Evolutionary conservation across 257 asterid species (phyloP), one percentile per base, ranked within the genome.

Genomic region (Cruciata laevipes): DNA sequence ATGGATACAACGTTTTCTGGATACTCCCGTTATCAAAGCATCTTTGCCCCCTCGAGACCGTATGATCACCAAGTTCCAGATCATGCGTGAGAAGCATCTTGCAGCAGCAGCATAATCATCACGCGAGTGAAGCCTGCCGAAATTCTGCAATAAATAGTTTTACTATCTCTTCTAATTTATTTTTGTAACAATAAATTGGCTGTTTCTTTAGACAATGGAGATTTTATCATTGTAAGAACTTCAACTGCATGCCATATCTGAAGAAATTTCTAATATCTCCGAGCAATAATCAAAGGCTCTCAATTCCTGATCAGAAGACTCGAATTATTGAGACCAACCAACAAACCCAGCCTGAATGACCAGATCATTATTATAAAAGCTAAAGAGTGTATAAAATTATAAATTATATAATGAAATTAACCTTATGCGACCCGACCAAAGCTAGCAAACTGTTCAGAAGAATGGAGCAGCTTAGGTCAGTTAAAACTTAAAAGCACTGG

Each of bases 1-100:
- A 21, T 86, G 95, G 95, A 82, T 84, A 51, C 68, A 74, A 21
- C 67, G 59, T 65, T 89, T 80, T 68, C 63, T 79, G 0, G 77
- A 79, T 63, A 77, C 69, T 82, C 85, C 91, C 18, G 71, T 35
- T 5, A 82, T 83, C 62, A 83, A 77, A 76, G 84, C 79, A 68
- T 74, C 52, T 57, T 80, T 84, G 84, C 96, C 92, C 20, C 87
- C 95, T 25, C 77, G 82, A 53, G 89, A 81, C 75, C 79, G 40
- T 73, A 74, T 85, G 87, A 13, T 85, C 53, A 81, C 71, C 60
- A 83, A 85, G 67, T 85, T 71, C 67, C 82, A 69, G 72, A 70
- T 69, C 69, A 68, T 79, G 44, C 84, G 66, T 0, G 80, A 82
- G 64, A 68, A 62, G 2, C 65, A 74, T 68, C 75, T 83, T 53